A percentile compares a stretch with the other conserved stretches of the same genome.
These are phyloP conservation scores for Botrytis hyacinthi DNA, from an alignment of 2,329 filamentous ascomycete species.

Conservation along the genomic window DNA sequence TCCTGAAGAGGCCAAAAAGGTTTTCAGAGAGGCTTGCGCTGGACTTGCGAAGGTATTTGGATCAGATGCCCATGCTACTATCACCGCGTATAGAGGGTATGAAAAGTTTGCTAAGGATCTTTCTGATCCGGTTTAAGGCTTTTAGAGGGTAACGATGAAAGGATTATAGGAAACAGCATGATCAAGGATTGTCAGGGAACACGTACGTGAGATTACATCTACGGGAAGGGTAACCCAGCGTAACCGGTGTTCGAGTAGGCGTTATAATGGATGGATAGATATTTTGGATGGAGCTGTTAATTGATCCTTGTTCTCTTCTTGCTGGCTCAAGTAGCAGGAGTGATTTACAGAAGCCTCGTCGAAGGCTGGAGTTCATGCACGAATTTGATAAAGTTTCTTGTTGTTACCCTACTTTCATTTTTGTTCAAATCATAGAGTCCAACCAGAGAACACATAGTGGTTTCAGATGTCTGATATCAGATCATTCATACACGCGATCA, in stretches of 20 bases:
- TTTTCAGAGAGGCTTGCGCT: conserved; percentile 32
- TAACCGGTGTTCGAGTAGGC: not conserved
- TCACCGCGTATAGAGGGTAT: conserved; percentile 30
- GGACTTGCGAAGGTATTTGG: conserved; percentile 31
- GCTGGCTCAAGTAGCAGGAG: not conserved
- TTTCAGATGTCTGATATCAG: conserved; percentile 3
- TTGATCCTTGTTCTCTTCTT: not conserved
- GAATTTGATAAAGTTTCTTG: not conserved
- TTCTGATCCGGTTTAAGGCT: conserved; percentile 15
- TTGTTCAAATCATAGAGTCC: not conserved
- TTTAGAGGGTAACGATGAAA: not conserved
- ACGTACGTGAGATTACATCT: not conserved
- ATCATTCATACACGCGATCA: conserved; percentile 8
- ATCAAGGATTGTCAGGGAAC: not conserved
- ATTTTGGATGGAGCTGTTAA: not conserved
- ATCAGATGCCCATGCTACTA: conserved; percentile 29
- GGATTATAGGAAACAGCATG: not conserved
- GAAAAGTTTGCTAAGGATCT: conserved; percentile 32
- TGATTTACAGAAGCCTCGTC: not conserved
- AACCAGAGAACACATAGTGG: not conserved
- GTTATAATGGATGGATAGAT: not conserved
- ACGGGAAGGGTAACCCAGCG: not conserved
- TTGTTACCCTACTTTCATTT: not conserved
- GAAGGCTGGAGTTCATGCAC: not conserved
- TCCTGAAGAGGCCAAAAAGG: conserved; percentile 29